Conservation (phyloP, 495 filamentous ascomycete species). For the Xylaria castorea region DNA sequence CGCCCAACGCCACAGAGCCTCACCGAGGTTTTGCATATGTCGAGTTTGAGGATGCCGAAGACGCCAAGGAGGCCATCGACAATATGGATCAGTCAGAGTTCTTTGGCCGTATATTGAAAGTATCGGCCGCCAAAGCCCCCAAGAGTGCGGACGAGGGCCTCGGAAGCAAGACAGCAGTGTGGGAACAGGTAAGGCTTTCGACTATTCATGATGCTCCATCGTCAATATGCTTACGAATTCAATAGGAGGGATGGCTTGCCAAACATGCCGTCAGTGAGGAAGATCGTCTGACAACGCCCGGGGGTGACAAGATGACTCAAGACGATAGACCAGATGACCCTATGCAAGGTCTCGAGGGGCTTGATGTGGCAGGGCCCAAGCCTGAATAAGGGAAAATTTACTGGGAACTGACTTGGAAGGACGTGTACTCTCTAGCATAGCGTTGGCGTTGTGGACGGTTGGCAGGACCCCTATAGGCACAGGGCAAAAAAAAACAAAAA, state of each 20-base stretch:
- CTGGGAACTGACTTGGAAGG: conserved; percentile 15
- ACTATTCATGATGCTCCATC: conserved; percentile 14
- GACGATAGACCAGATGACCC: conserved; percentile 74
- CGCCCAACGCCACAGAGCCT: conserved; percentile 68
- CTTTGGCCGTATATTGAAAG: conserved; percentile 91
- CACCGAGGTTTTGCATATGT: conserved; percentile 97
- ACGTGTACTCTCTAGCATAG: conserved; percentile 45
- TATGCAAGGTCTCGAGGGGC: conserved; percentile 92
- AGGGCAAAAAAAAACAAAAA: conserved; percentile 30
- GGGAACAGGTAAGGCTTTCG: conserved; percentile 82
- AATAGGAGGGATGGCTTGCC: conserved; percentile 89
- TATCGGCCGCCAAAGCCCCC: conserved; percentile 88
- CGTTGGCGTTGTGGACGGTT: conserved; percentile 49
- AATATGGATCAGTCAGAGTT: conserved; percentile 99
- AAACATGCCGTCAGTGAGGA: conserved; percentile 91
- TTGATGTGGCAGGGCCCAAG: conserved; percentile 93
- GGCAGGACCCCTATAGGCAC: conserved; percentile 23
- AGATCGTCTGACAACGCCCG: conserved; percentile 70
- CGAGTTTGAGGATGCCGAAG: conserved; percentile 84
- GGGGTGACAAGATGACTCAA: conserved; percentile 56
- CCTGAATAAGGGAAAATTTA: conserved; percentile 60
- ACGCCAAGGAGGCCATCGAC: conserved; percentile 95
- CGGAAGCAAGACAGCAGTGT: conserved; percentile 93
- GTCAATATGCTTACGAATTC: conserved; percentile 40
- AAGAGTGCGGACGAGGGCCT: conserved; percentile 87